phyloP scores from a whole-genome alignment of 2,329 filamentous ascomycete species.

The Fusarium bulbicola region DNA sequence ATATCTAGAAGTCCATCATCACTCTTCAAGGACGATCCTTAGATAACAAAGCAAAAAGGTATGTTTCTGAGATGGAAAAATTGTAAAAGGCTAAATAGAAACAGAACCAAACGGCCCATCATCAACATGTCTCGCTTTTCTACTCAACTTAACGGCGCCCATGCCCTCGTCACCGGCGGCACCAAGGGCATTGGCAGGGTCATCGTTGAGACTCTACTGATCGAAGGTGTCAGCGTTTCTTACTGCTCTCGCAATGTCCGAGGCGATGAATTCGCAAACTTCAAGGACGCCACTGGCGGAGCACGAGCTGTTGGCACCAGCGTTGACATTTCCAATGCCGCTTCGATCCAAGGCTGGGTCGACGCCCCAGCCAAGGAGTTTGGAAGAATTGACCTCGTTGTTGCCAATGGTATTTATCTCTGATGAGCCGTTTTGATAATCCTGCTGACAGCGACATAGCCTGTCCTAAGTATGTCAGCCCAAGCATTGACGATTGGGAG shows the following conservation, averaged over 20 bases:
- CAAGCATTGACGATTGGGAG: slow-evolving; percentile 29
- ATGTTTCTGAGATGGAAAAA: background rate
- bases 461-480: slow-evolving; percentile 10
- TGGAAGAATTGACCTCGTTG: slow-evolving; percentile 8
- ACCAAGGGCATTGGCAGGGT: slow-evolving; percentile 40
- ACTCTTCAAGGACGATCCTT: background rate
- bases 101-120: too few relatives aligned
- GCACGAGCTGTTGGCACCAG: slow-evolving; percentile 30
- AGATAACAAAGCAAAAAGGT: background rate
- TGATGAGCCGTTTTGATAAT: accelerated
- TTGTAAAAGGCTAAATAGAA: background rate
- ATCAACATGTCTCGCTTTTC: slow-evolving; percentile 4
- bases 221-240: slow-evolving; percentile 42
- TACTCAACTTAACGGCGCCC: slow-evolving; percentile 9
- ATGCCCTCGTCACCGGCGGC: slow-evolving; percentile 6
- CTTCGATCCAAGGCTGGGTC: slow-evolving; percentile 6
- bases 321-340: slow-evolving; percentile 34
- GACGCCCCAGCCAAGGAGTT: background rate
- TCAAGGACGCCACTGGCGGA: slow-evolving; percentile 2
- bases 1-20: background rate
- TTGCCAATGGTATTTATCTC: background rate
- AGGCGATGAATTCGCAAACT: slow-evolving; percentile 34
- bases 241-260: slow-evolving; percentile 35
- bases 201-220: slow-evolving; percentile 33
- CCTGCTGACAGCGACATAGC: background rate